phyloP scores from a whole-genome alignment of 2,329 filamentous ascomycete species.

The Penicillium sp. region DNA sequence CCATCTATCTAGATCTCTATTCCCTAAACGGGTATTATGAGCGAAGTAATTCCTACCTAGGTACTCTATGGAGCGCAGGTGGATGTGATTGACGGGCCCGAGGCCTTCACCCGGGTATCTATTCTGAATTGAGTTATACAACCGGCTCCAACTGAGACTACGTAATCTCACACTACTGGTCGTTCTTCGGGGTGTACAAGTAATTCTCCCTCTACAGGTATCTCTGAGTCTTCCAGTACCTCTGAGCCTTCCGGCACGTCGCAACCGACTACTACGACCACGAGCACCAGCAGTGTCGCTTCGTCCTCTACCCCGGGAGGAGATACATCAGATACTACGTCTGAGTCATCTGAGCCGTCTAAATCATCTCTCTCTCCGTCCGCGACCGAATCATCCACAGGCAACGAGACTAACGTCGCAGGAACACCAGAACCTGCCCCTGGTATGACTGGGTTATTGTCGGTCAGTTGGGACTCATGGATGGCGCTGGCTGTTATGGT shows the following conservation, averaged over 20 bases:
- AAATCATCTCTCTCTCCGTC: too few relatives aligned
- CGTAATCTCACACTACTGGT: not conserved
- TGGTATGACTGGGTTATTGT: not conserved
- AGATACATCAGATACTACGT: not conserved
- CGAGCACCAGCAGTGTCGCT: not conserved
- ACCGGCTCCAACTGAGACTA: not conserved
- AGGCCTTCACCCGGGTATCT: not conserved
- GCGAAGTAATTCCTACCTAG: not conserved
- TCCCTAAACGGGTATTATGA: not conserved
- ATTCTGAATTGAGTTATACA: not conserved
- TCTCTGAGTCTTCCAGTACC: not conserved
- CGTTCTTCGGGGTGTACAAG: not conserved
- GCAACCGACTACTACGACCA: not conserved
- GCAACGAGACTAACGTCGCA: not conserved
- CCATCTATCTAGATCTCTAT: not conserved
- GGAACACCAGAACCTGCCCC: not conserved
- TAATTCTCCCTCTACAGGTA: not conserved
- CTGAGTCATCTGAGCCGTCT: not conserved
- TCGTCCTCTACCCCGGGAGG: not conserved
- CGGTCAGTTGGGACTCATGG: not conserved
- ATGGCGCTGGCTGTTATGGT: not conserved
- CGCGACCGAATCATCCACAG: not conserved
- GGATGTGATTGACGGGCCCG: too few relatives aligned
- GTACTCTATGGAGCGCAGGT: too few relatives aligned
- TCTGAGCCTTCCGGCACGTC: not conserved